Evolutionary conservation across 2,329 filamentous ascomycete species (phyloP).

Genomic region (Thelonectria olida): DNA sequence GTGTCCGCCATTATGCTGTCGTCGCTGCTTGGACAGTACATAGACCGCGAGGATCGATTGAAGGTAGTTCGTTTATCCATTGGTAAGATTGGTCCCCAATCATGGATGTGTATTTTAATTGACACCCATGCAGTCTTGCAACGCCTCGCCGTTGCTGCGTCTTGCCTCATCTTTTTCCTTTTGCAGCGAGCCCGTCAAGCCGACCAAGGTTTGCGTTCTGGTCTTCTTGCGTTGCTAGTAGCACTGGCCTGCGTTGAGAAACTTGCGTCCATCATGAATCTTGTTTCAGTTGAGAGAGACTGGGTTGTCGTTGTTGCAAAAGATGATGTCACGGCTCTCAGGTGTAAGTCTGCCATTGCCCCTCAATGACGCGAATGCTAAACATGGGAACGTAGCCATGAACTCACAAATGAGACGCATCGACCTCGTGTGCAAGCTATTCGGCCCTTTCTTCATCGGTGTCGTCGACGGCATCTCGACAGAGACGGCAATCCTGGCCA

Average conservation of each 20-base stretch:
- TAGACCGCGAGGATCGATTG: conserved; percentile 66
- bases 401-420: conserved; percentile 72
- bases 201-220: conserved; percentile 16
- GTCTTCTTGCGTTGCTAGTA: conserved; percentile 50
- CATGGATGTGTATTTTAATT: too few species aligned
- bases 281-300: conserved; percentile 75
- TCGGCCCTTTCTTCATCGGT: conserved; percentile 65
- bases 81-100: conserved; percentile 25
- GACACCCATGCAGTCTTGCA: conserved; percentile 50
- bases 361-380: not conserved
- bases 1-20: conserved; percentile 67
- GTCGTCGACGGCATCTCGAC: conserved; percentile 60
- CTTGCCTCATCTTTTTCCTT: conserved; percentile 56
- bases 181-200: conserved; percentile 19
- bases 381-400: conserved; percentile 44
- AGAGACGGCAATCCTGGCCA: conserved; percentile 56
- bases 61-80: conserved; percentile 61
- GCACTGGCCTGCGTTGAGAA: conserved; percentile 76
- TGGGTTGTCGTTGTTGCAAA: conserved; percentile 60
- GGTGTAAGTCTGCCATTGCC: conserved; percentile 22
- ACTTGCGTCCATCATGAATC: conserved; percentile 69
- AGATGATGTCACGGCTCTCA: conserved; percentile 25
- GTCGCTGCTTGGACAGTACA: conserved; percentile 64
- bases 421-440: conserved; percentile 67
- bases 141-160: conserved; percentile 55